These are phyloP conservation scores for Ilex asprella DNA, from an alignment of 257 asterid species.

Conservation along the genomic window DNA sequence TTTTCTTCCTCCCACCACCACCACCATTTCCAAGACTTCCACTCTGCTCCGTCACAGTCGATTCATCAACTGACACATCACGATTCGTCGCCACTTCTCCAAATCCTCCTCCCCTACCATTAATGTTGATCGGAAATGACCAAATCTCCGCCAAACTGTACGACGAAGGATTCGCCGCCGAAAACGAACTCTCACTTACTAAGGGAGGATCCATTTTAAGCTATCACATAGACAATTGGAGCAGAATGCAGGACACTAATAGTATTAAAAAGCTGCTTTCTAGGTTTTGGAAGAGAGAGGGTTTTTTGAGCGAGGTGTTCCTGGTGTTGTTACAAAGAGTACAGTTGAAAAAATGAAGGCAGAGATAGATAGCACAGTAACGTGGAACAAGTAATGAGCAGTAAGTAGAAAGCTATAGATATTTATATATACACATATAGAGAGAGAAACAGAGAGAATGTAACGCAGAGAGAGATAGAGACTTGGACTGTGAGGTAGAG, in stretches of 20 bases:
- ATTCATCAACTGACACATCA: constrained; percentile 49
- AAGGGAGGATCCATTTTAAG: constrained; percentile 74
- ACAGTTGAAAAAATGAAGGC: neutral
- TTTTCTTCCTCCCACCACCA: constrained; percentile 36
- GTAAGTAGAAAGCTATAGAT: too few species aligned
- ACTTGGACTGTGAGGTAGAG: too few species aligned
- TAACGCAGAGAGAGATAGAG: too few species aligned
- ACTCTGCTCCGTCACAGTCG: constrained; percentile 70
- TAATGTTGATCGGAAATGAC: constrained; percentile 42
- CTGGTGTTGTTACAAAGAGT: neutral
- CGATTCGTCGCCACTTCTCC: constrained; percentile 9
- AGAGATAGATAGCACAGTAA: too few species aligned
- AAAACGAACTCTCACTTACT: constrained; percentile 61
- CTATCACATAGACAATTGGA: neutral
- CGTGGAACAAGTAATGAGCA: too few species aligned
- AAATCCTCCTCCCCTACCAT: constrained; percentile 23
- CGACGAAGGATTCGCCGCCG: constrained; percentile 64
- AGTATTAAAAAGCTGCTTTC: too few species aligned
- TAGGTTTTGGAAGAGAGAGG: too few species aligned
- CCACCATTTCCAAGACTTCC: constrained; percentile 22
- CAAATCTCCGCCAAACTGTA: constrained; percentile 71
- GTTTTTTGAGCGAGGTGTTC: too few species aligned
- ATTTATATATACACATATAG: too few species aligned
- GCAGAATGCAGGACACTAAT: too few species aligned
- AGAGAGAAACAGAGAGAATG: too few species aligned